Base-by-base conservation (phyloP, 2,329 filamentous ascomycete genomes). In the Fusarium austroafricanum region DNA sequence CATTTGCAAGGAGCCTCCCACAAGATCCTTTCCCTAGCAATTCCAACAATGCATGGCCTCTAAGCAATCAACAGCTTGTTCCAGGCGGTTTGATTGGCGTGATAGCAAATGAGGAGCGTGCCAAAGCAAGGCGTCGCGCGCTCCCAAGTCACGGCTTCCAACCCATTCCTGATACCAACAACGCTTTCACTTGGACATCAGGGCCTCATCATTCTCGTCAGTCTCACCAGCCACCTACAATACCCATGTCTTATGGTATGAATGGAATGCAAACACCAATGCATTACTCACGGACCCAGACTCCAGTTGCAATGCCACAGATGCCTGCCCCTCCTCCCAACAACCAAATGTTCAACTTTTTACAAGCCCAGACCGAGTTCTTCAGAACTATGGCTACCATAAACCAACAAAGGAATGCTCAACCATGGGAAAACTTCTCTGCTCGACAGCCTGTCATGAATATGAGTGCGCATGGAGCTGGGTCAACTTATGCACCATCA, bases 71-170 rank as follows among this genome's bases (percentile, higher is more conserved):
- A 14, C 63, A 54, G 17, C 44, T 39, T 14, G 40, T 64, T 18
- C 49, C 63, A 6, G 64, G 63, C 8, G 62, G 63, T 14, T 49
- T 67, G 35, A 44, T 67, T 9, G 63, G 63, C 11, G 33, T 67
- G 12, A 67, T 67, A 63, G 64, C 64, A 12, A 63, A 28, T 4
- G 57, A 67, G 20, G 64, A 67, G 45, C 57, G 57, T 23, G 61
- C 63, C 9, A 67, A 67, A 14, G 64, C 53, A 3, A 39, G 31
- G 23, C 63, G 64, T 12, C 63, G 63, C 18, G 40, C 40, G 5
- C n/a, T n/a, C 11, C 64, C 64, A 4, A 65, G 61, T 12, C 47
- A 61, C n/a, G 47, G 57, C 12, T 67, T 67, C 33, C 63, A 67
- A 11, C 64, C 63, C 10, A 40, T 67, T 5, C 39, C 46, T 8